Evolutionary conservation across 225 moss, liverwort and hornwort species (phyloP).

Genomic region (Physcomitrium patens): DNA sequence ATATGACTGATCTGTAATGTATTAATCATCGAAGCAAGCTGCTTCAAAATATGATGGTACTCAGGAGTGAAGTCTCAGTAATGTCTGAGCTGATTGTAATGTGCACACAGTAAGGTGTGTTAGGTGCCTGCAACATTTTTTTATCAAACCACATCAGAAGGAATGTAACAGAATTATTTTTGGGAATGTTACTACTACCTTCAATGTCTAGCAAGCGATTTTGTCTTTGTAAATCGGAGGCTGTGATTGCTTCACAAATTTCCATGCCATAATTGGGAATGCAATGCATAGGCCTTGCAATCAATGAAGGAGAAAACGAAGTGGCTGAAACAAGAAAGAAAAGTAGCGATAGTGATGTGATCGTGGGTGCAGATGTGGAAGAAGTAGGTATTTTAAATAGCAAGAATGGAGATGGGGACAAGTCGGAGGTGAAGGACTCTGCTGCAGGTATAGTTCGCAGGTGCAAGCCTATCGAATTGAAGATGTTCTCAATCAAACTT

Average conservation of each 20-base stretch:
- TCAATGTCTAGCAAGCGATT: too few species aligned
- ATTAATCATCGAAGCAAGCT: too few species aligned
- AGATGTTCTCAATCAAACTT: constrained; percentile 46
- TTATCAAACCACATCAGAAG: too few species aligned
- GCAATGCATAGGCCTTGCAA: constrained; percentile 25
- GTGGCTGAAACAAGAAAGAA: constrained; percentile 28
- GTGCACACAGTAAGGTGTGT: too few species aligned
- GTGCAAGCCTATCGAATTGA: constrained; percentile 52
- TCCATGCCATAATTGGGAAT: background rate
- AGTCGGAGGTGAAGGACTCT: constrained; percentile 26
- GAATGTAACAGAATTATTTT: too few species aligned
- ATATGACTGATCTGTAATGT: too few species aligned
- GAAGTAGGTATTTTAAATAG: background rate
- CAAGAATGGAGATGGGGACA: constrained; percentile 20
- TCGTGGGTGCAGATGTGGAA: constrained; percentile 25
- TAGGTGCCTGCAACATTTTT: too few species aligned
- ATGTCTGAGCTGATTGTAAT: too few species aligned
- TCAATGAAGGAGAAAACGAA: constrained; percentile 30
- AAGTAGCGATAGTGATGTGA: constrained; percentile 21
- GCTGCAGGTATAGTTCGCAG: constrained; percentile 9
- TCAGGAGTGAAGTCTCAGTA: too few species aligned
- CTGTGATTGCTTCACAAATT: background rate
- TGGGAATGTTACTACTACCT: too few species aligned
- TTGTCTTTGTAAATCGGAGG: background rate
- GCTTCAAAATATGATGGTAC: too few species aligned